Base-by-base conservation (phyloP, 345 rosid species). In the Gossypium stocksii region DNA sequence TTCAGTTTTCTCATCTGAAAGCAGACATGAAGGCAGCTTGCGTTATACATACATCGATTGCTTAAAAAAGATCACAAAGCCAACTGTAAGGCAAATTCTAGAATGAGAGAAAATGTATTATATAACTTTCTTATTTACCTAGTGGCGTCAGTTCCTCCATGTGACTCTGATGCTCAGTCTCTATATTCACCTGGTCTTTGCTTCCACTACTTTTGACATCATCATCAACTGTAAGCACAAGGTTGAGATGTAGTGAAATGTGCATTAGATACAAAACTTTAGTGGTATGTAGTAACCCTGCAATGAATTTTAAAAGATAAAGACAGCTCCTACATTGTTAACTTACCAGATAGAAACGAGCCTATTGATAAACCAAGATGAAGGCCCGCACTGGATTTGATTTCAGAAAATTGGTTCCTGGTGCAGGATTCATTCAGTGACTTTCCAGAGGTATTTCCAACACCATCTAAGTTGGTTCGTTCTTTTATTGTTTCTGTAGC, bases 281-380 rank as follows among this genome's bases (percentile, higher is more conserved):
- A 72, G 14, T 46, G 60, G 67, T 13, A 17, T 41, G 19, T 15
- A 20, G 59, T 20, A 43, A 68, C 52, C 54, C 45, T 41, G 67
- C 13, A 46, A 44, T 58, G 4, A 45, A 64, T 51, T 59, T 38
- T 25, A 67, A 15, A 67, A 23, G 20, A 67, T 23, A 23, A 48
- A 67, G 6, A 67, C 19, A 66, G 54, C 34, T 46, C 44, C 41
- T 17, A 43, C 53, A 52, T 74, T 14, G 41, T 44, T 46, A 63
- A 51, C 61, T 53, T 73, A 38, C 87, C 85, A 64, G 81, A 72
- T 54, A 75, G 65, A 76, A 74, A 78, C 12, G 76, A 80, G 73
- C 77, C 78, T 81, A 78, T 34, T 13, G 87, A 76, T 57, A 86
- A 82, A 76, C 87, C 88, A 84, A 84, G 85, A 78, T 83, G 83